Conservation (phyloP, 371 early-diverging fungal genomes). For the Paramicrosporidium saccamoebae region DNA sequence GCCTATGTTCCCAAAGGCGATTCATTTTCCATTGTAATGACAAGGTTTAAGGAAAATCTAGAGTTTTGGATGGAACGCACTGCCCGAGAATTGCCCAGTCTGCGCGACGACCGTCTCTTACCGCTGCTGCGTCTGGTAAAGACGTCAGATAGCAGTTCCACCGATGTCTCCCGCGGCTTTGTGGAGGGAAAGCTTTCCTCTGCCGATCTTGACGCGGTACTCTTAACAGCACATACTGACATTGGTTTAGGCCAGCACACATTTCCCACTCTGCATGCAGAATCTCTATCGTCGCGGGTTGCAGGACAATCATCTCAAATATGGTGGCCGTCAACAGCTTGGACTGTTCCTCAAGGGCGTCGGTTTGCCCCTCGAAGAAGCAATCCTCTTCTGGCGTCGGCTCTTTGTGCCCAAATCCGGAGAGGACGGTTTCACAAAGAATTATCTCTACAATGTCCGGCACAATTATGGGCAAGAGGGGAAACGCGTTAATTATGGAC, state of each 20-base stretch:
- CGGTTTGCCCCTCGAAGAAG: conserved; percentile 62
- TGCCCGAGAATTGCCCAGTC: conserved; percentile 31
- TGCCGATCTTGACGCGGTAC: background rate
- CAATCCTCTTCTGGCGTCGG: conserved; percentile 58
- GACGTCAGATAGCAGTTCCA: conserved; percentile 7
- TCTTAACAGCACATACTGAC: conserved; percentile 1
- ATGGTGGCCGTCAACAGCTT: conserved; percentile 62
- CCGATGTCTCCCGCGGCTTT: background rate
- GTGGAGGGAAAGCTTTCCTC: conserved; percentile 1
- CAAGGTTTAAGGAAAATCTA: conserved; percentile 29
- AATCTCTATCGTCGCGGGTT: conserved; percentile 26
- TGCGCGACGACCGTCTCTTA: conserved; percentile 68
- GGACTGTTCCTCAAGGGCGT: conserved; percentile 81
- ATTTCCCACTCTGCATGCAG: conserved; percentile 83
- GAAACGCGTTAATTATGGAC: conserved; percentile 54
- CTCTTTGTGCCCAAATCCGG: conserved; percentile 23
- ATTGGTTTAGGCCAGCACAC: conserved; percentile 7
- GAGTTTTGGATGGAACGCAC: conserved; percentile 16
- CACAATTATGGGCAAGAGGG: conserved; percentile 97
- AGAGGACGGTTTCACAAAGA: conserved; percentile 73
- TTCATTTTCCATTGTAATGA: conserved; percentile 27
- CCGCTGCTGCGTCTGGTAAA: conserved; percentile 46
- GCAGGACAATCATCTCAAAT: conserved; percentile 41
- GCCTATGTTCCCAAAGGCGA: conserved; percentile 53
- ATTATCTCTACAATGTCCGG: conserved; percentile 78